Percentiles rank a stretch among this genome's conserved stretches.
Conservation (phyloP, 2,329 filamentous ascomycete species). For the Macrophomina phaseolina region DNA sequence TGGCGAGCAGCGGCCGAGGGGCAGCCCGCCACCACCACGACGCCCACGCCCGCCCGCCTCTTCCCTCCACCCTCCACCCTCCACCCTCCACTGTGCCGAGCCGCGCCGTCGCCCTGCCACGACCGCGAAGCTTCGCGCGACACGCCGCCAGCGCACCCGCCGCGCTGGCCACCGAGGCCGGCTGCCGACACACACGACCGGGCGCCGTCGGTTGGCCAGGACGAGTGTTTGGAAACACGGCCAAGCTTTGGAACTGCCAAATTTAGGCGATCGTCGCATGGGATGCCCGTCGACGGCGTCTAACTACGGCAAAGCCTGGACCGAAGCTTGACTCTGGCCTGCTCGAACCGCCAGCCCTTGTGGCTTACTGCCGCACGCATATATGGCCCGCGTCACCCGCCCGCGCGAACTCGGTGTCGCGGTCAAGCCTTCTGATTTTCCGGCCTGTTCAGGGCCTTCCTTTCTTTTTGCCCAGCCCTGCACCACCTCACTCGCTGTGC, state of each 20-base stretch:
- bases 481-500: neutral
- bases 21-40: neutral
- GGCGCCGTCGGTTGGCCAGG: conserved; percentile 3
- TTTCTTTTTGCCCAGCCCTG: neutral
- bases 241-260: conserved; percentile 16
- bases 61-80: neutral
- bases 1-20: neutral
- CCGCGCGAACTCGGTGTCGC: neutral
- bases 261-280: conserved; percentile 20
- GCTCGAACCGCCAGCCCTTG: conserved; percentile 6
- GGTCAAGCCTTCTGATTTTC: neutral
- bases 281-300: neutral
- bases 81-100: neutral
- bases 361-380: conserved; percentile 4
- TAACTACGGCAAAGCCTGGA: neutral
- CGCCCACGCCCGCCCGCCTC: neutral
- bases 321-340: conserved; percentile 13
- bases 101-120: neutral
- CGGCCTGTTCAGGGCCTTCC: neutral
- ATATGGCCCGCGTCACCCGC: neutral
- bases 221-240: conserved; percentile 16
- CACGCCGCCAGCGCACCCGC: neutral
- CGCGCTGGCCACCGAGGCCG: neutral
- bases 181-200: neutral
- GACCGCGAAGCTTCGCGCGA: neutral